Conservation (phyloP, 1,139 yeast species). For the Taphrina flavorubra region DNA sequence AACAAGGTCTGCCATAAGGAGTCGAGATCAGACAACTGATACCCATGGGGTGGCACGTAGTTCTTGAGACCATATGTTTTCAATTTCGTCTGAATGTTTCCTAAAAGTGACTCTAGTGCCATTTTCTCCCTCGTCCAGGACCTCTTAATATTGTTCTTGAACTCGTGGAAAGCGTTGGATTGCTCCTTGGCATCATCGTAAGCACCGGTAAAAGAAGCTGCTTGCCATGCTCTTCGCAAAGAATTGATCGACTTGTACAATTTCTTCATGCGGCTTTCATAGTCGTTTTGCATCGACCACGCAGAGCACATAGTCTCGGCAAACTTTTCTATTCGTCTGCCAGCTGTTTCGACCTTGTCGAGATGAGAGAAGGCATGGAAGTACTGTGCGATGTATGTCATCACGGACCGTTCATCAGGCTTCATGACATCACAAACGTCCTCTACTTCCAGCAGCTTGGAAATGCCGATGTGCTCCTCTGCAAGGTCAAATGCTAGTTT, state of each 20-base stretch:
- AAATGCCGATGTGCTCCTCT: constrained; percentile 59
- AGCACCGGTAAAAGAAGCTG: constrained; percentile 49
- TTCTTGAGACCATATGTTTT: constrained; percentile 53
- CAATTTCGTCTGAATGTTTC: constrained; percentile 54
- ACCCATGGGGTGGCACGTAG: constrained; percentile 53
- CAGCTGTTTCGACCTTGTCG: constrained; percentile 54
- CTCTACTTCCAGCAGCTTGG: constrained; percentile 64
- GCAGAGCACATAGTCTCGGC: constrained; percentile 53
- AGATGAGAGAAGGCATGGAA: constrained; percentile 60
- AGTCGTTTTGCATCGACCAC: constrained; percentile 52
- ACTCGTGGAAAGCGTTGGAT: constrained; percentile 48
- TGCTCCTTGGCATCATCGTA: constrained; percentile 52
- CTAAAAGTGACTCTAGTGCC: constrained; percentile 52
- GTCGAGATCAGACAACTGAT: constrained; percentile 51
- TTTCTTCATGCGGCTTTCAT: constrained; percentile 51
- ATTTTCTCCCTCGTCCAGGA: constrained; percentile 55
- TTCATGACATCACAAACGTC: constrained; percentile 59
- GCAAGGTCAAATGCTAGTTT: constrained; percentile 55
- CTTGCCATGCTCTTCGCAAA: constrained; percentile 46
- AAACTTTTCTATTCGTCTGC: constrained; percentile 54
- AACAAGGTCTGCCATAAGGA: constrained; percentile 51
- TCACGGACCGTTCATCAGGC: constrained; percentile 71
- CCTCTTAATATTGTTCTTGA: constrained; percentile 52
- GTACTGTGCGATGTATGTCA: constrained; percentile 71
- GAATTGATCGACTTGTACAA: constrained; percentile 49